Base-by-base conservation (phyloP, 169 alveolate species). In the Theileria orientalis region DNA sequence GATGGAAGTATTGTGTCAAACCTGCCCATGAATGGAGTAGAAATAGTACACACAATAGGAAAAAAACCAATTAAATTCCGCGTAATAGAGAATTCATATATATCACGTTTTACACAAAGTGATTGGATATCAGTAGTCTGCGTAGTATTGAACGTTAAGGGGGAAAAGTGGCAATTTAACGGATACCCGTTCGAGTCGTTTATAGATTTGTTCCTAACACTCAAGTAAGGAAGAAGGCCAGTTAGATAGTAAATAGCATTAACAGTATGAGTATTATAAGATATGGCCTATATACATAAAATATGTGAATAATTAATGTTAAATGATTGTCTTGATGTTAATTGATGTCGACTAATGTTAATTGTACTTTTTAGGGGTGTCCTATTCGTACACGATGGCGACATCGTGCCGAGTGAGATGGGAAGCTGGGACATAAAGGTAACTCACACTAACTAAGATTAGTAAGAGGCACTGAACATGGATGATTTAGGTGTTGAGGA, bases 61-160 rank as follows among this genome's bases (percentile, higher is more conserved):
- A 84, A 84, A 30, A 83, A 83, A 71, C 73, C 47, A 19, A 74
- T 88, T 5, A 88, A 84, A 77, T 88, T 88, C 47, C 61, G 87
- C 23, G 86, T 88, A 41, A 76, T 88, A 16, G 93, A 88, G 78
- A 83, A 75, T 68, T 82, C 90, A 2, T 76, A 88, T 59, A 83
- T 83, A 33, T 33, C 83, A 23, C 73, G 74, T 44, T 84, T 88
- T 59, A 76, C 88, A 27, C 72, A 83, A 30, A 51, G 75, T n/a
- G 91, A 88, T 62, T 88, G 93, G 93, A 77, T 84, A 67, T 75
- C 90, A 32, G 91, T 88, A 63, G 90, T 88, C 30, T 87, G 91
- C 21, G 93, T 84, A 29, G 74, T 88, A 16, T 25, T 88, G 59
- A 88, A 84, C 76, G 76, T 83, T 5, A 88, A 88, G 56, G 88